A percentile compares a stretch with the other conserved stretches of the same genome.
Conservation (phyloP, 768 basidiomycete genomes). For the Collybiopsis confluens region DNA sequence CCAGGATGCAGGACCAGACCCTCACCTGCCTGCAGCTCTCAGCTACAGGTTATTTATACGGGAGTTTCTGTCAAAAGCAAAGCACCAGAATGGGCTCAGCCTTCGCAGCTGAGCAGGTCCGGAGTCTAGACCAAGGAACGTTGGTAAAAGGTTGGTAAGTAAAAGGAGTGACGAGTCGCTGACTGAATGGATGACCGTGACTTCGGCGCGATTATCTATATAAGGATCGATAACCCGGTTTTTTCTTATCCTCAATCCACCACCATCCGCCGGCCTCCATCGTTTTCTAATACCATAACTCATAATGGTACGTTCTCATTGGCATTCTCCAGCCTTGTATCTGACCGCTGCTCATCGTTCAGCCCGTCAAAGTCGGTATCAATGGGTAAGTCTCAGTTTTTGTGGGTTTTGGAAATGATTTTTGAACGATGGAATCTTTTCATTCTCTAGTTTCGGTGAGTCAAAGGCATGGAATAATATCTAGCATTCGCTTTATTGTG, state of each 20-base stretch:
- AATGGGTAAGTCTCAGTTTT: constrained; percentile 67
- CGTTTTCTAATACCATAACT: not conserved
- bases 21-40: too few relatives aligned
- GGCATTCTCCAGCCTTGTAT: not conserved
- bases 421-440: not conserved
- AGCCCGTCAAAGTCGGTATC: constrained; percentile 86
- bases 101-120: too few relatives aligned
- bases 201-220: constrained; percentile 7
- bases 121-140: too few relatives aligned
- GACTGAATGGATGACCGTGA: not conserved
- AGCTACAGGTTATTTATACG: too few relatives aligned
- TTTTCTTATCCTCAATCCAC: not conserved
- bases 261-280: constrained; percentile 1
- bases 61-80: too few relatives aligned
- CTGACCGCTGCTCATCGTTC: not conserved
- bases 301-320: constrained; percentile 8
- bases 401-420: not conserved
- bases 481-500: constrained; percentile 9
- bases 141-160: too few relatives aligned
- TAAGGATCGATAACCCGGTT: constrained; percentile 1
- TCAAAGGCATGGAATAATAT: constrained; percentile 9
- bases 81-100: too few relatives aligned
- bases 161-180: not conserved
- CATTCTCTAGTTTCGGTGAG: constrained; percentile 67
- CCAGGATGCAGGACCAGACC: too few relatives aligned